These are phyloP conservation scores for Bipolaris gigantea DNA, from an alignment of 2,329 filamentous ascomycete species.

Conservation along the genomic window DNA sequence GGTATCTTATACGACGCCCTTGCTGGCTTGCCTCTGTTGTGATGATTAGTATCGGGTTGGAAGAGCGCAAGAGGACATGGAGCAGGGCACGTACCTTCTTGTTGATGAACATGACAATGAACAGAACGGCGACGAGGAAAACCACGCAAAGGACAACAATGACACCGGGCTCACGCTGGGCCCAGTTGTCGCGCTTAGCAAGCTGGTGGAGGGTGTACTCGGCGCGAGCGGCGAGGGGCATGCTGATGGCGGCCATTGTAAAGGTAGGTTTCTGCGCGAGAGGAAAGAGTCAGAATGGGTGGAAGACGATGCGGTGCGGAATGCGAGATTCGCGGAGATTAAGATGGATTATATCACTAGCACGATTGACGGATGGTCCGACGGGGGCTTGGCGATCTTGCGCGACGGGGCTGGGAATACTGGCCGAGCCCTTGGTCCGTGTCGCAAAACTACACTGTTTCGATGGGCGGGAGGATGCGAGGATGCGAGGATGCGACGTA, in stretches of 20 bases:
- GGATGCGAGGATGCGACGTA: slow-evolving; percentile 12
- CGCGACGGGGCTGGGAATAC: not conserved
- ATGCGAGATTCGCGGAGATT: slow-evolving; percentile 6
- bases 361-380: slow-evolving; percentile 1
- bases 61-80: not conserved
- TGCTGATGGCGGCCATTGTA: slow-evolving; percentile 45
- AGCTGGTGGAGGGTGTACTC: slow-evolving; percentile 46
- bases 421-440: slow-evolving; percentile 17
- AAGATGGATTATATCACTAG: slow-evolving; percentile 4
- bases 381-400: not conserved
- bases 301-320: not conserved
- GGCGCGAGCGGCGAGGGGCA: slow-evolving; percentile 43
- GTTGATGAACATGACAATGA: slow-evolving; percentile 55
- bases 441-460: slow-evolving; percentile 15
- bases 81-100: slow-evolving; percentile 43
- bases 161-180: slow-evolving; percentile 59
- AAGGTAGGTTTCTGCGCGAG: slow-evolving; percentile 26
- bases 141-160: slow-evolving; percentile 65
- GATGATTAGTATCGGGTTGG: slow-evolving; percentile 4
- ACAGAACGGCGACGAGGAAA: slow-evolving; percentile 56
- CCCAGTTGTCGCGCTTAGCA: slow-evolving; percentile 61
- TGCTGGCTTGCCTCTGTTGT: slow-evolving; percentile 18
- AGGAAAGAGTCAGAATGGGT: slow-evolving; percentile 14
- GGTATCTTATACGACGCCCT: slow-evolving; percentile 20
- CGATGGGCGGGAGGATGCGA: slow-evolving; percentile 11